phyloP scores from a whole-genome alignment of 1,284 basidiomycete species.

The Cryptococcus sp. region DNA sequence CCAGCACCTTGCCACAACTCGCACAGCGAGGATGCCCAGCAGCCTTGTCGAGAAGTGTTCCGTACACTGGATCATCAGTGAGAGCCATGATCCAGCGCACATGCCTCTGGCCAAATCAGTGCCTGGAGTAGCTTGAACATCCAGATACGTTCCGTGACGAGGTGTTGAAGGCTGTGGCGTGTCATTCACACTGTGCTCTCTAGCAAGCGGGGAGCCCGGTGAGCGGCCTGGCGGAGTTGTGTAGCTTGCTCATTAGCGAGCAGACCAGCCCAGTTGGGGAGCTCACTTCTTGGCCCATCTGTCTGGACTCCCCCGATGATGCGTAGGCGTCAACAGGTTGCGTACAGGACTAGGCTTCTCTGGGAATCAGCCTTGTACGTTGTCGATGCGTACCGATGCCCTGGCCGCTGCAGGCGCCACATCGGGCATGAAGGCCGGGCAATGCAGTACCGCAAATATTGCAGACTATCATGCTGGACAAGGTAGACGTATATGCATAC shows the following conservation, averaged over 20 bases:
- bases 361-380: neutral
- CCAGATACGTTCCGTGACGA: conserved; percentile 4
- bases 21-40: conserved; percentile 7
- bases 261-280: too few relatives aligned
- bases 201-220: neutral
- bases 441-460: conserved; percentile 7
- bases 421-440: neutral
- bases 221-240: neutral
- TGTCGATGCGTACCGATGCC: conserved; percentile 6
- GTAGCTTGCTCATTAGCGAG: conserved; percentile 1
- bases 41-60: conserved; percentile 4
- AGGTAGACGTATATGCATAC: neutral
- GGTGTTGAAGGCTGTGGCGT: neutral
- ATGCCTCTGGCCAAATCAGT: neutral
- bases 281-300: conserved; percentile 13
- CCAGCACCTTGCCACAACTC: conserved; percentile 1
- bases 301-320: conserved; percentile 8
- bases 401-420: conserved; percentile 8
- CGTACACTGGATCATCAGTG: conserved; percentile 5
- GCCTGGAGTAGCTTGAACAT: neutral
- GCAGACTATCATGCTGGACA: conserved; percentile 4
- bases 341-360: conserved; percentile 5
- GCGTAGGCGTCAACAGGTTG: conserved; percentile 4
- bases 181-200: neutral
- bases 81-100: neutral